Base-by-base conservation (phyloP, 345 rosid genomes). In the Leavenworthia alabamica region DNA sequence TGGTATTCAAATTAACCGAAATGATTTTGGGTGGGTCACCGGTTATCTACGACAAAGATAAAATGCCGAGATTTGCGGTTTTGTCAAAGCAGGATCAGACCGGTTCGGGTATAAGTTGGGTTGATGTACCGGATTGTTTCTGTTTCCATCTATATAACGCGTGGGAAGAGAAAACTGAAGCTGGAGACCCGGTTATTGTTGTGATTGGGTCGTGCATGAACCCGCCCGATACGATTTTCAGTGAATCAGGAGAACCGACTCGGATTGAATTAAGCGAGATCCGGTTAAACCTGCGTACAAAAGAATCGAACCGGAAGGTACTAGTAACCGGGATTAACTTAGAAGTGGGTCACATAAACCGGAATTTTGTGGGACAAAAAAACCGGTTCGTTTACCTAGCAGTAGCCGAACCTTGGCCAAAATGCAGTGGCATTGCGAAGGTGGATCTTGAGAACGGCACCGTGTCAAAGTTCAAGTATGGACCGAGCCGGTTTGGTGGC, bases 391-490 rank as follows among this genome's bases (percentile, higher is more conserved):
- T 65, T 3, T 86, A 89, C 74, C 7, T 86, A 62, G 90, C 91
- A 5, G 75, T 89, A 51, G 86, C 89, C 0, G 92, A 89, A 15
- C 95, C 95, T 1, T 86, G 92, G 91, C 95, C 97, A 0, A 89
- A 60, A 71, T 77, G 83, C 39, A 28, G 67, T 2, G 97, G 97
- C 7, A 64, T 89, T 1, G 95, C 86, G 0, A 83, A 79, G 62
- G 88, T 89, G 6, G 86, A 89, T 67, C 31, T 84, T 8, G 69
- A 48, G 54, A 80, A 42, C 0, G 76, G 80, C 1, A 42, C 73
- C 42, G 83, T 76, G 53, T 60, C 49, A 0, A 33, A 72, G 35
- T 81, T 74, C 31, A 55, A 69, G 53, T 86, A 84, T 32, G 90
- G 94, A 3, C 56, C 28, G 8, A 52, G 68, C 12, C 70, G 82